Evolutionary conservation across 352 stramenopile genomes (phyloP).

Genomic region (Phytophthora colocasiae): DNA sequence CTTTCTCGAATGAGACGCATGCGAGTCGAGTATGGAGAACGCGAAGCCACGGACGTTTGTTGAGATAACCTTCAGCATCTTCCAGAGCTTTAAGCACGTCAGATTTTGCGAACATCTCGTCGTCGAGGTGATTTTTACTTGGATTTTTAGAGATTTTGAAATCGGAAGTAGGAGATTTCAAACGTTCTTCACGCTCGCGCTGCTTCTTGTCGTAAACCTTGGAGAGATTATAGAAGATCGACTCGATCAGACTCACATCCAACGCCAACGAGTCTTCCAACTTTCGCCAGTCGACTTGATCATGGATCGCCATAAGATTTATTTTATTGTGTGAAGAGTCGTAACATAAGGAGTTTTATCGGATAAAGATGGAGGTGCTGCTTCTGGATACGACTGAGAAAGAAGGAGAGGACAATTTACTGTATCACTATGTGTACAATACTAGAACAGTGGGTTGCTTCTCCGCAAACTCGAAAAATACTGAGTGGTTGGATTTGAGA

Average conservation of each 20-base stretch:
- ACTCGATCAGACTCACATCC: constrained; percentile 34
- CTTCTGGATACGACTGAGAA: constrained; percentile 71
- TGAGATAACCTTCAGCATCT: constrained; percentile 44
- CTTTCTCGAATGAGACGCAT: constrained; percentile 65
- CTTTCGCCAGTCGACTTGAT: constrained; percentile 62
- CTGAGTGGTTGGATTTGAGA: constrained; percentile 51
- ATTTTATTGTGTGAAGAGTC: too few relatives aligned
- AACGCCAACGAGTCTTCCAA: constrained; percentile 49
- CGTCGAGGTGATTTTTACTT: constrained; percentile 35
- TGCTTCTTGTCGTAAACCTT: constrained; percentile 37
- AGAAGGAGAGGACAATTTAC: constrained; percentile 73
- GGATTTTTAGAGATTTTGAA: background rate
- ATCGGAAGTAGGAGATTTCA: background rate
- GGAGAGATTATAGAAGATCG: constrained; percentile 38
- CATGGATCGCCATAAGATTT: constrained; percentile 42
- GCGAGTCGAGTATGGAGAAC: constrained; percentile 61
- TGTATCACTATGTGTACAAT: constrained; percentile 48
- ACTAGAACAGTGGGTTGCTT: constrained; percentile 14
- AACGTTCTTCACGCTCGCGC: constrained; percentile 11
- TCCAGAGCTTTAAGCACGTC: constrained; percentile 63
- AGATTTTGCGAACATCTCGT: constrained; percentile 60
- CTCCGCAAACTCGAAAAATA: constrained; percentile 6
- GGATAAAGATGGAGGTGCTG: constrained; percentile 51
- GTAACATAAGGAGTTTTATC: constrained; percentile 5
- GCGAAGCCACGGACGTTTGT: constrained; percentile 64